phyloP scores from a whole-genome alignment of 345 rosid species.

The Populus tremula region DNA sequence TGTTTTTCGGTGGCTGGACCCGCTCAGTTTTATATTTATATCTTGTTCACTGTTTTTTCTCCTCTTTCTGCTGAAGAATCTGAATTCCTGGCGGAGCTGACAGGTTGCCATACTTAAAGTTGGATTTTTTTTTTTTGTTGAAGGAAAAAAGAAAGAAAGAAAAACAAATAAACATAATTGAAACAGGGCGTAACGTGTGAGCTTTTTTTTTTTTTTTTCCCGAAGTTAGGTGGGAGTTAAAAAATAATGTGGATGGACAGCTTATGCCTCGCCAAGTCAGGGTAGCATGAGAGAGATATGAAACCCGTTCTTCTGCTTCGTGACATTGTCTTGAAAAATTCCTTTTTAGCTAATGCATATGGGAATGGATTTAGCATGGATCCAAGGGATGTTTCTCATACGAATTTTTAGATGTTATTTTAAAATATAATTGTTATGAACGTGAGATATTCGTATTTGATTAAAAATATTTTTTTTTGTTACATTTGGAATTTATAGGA shows the following conservation, averaged over 20 bases:
- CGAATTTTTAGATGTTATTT: no score
- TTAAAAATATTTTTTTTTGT: no score
- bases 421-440: no score
- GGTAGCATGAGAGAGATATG: background rate
- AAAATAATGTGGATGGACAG: background rate
- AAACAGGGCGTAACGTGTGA: background rate
- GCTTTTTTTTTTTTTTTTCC: background rate
- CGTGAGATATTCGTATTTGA: no score
- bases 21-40: background rate
- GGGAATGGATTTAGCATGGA: no score
- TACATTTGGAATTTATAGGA: no score
- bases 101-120: conserved; percentile 1
- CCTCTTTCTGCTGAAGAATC: background rate
- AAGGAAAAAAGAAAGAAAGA: background rate
- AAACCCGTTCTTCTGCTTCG: background rate
- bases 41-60: background rate
- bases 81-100: background rate
- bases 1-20: background rate
- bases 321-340: background rate
- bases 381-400: no score
- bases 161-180: background rate
- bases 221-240: background rate
- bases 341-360: no score
- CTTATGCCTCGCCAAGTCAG: background rate
- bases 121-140: background rate